Conservation (phyloP, 2,329 filamentous ascomycete genomes). For the Xylaria sp. region DNA sequence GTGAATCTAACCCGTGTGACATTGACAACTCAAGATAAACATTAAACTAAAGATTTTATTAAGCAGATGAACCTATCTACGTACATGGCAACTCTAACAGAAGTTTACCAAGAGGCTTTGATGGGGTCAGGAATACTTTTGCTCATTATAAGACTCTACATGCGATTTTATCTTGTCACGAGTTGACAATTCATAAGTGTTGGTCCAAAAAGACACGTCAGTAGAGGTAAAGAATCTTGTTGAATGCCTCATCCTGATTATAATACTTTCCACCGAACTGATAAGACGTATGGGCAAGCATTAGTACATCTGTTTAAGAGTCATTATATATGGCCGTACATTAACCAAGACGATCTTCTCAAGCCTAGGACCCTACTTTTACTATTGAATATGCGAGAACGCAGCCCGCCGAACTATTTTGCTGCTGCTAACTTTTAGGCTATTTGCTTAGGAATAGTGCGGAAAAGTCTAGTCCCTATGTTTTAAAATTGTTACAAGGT, state of each 20-base stretch:
- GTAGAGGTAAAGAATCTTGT: neutral
- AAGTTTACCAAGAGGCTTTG: slow-evolving; percentile 5
- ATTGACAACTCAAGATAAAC: too few relatives aligned
- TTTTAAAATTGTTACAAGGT: neutral
- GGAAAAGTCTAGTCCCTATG: neutral
- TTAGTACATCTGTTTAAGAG: too few relatives aligned
- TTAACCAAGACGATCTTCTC: neutral
- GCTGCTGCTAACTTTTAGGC: neutral
- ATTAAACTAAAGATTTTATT: too few relatives aligned
- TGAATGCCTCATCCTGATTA: slow-evolving; percentile 59
- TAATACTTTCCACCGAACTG: slow-evolving; percentile 44
- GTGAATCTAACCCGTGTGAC: too few relatives aligned
- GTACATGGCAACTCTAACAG: slow-evolving; percentile 6
- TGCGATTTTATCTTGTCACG: neutral
- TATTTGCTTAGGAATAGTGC: neutral
- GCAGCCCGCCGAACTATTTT: neutral
- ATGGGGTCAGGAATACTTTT: neutral
- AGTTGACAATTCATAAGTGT: neutral
- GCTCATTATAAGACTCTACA: neutral
- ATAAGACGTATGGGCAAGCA: too few relatives aligned
- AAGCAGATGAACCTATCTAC: too few relatives aligned
- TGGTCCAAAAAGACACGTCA: neutral
- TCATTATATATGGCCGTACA: neutral
- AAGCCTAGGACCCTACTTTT: neutral
- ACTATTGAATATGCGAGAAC: neutral